Conservation (phyloP, 2,329 filamentous ascomycete genomes). For the Colletotrichum kahawae region DNA sequence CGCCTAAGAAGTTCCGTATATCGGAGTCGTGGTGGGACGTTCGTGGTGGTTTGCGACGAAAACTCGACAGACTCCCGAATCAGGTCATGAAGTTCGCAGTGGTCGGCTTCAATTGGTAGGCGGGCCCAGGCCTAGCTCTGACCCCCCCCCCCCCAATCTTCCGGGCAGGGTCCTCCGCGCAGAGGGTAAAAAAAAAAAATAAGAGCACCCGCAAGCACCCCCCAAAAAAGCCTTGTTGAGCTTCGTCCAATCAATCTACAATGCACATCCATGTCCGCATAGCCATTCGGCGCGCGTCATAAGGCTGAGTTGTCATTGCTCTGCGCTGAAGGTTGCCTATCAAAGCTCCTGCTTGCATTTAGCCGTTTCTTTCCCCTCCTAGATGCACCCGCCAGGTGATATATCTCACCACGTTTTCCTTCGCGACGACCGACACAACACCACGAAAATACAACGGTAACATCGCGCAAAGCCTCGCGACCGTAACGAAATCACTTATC, state of each 20-base stretch:
- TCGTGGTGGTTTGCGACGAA: not conserved
- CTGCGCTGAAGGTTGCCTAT: not conserved
- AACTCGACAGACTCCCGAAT: constrained; percentile 12
- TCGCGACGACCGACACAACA: not conserved
- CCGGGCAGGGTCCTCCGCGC: not conserved
- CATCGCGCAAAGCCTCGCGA: not conserved
- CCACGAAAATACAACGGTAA: not conserved
- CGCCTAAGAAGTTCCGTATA: not conserved
- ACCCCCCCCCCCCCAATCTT: not conserved
- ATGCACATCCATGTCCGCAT: not conserved
- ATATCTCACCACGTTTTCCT: not conserved
- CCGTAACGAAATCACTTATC: not conserved
- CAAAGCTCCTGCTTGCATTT: not conserved
- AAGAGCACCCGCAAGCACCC: not conserved
- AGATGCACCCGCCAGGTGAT: not conserved
- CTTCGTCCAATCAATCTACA: constrained; percentile 1
- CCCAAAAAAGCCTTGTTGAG: not conserved
- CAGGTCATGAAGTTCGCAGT: constrained; percentile 4
- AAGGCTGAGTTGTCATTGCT: constrained; percentile 13
- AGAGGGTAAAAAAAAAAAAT: not conserved
- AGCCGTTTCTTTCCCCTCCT: not conserved
- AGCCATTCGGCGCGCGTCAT: constrained; percentile 9
- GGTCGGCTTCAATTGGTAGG: constrained; percentile 1
- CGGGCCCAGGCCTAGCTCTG: not conserved
- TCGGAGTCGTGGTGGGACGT: not conserved